These are phyloP conservation scores for Saccharomycopsis amapae DNA, from an alignment of 805 yeast genomes.

Conservation along the genomic window DNA sequence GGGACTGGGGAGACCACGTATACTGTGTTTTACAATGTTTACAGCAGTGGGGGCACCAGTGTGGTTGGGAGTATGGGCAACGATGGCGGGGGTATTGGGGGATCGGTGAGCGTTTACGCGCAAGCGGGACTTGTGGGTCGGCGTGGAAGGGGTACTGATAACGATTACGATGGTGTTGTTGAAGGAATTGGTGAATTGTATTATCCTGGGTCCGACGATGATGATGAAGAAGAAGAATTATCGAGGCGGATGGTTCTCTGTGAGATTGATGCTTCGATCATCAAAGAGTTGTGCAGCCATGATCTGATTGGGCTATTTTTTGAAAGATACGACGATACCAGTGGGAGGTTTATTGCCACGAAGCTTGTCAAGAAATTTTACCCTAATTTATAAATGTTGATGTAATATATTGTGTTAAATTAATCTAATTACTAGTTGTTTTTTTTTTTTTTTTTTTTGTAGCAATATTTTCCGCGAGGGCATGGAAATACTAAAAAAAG, in stretches of 20 bases:
- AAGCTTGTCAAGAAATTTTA: neutral
- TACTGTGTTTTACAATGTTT: neutral
- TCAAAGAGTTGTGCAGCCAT: neutral
- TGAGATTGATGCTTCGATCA: neutral
- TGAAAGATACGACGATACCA: neutral
- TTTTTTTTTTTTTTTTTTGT: too few relatives aligned
- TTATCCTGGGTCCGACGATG: neutral
- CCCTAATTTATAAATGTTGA: too few relatives aligned
- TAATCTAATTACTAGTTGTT: too few relatives aligned
- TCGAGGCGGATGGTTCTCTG: neutral
- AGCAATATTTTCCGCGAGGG: too few relatives aligned
- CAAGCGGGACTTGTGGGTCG: neutral
- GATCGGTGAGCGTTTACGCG: neutral
- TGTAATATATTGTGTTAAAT: too few relatives aligned
- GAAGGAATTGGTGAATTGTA: neutral
- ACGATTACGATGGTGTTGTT: neutral
- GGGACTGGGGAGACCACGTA: neutral
- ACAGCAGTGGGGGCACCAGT: neutral
- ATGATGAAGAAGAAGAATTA: neutral
- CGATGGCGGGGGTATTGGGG: neutral
- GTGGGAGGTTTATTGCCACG: neutral
- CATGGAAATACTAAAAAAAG: too few relatives aligned
- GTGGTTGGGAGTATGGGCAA: neutral
- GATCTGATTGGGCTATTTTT: slow-evolving; percentile 5
- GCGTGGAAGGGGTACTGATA: neutral